Evolutionary conservation across 2,329 filamentous ascomycete genomes (phyloP).

Genomic region (Colletotrichum sp.): DNA sequence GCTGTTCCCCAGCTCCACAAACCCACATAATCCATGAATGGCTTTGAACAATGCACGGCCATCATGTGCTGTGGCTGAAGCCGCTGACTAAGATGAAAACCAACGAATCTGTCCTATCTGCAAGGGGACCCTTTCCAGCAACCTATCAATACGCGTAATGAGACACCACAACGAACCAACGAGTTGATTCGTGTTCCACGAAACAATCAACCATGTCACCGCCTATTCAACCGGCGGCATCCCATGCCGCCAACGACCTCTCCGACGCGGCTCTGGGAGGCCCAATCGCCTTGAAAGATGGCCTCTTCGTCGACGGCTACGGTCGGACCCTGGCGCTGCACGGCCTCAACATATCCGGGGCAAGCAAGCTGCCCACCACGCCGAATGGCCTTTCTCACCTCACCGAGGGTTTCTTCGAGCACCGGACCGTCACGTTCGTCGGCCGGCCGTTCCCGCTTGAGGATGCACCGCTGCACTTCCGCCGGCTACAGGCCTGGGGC

Average conservation of each 20-base stretch:
- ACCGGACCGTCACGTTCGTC: constrained; percentile 41
- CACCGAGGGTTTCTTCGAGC: constrained; percentile 44
- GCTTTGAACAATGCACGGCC: background rate
- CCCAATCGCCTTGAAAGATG: constrained; percentile 30
- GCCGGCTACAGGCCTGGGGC: constrained; percentile 41
- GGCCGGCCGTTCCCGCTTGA: constrained; percentile 42
- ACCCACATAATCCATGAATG: background rate
- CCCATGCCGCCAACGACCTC: constrained; percentile 34
- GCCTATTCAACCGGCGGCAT: background rate
- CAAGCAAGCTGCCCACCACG: constrained; percentile 42
- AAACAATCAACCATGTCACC: background rate
- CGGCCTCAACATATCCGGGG: constrained; percentile 46
- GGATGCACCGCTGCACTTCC: constrained; percentile 43
- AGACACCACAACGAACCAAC: background rate
- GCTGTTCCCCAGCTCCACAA: background rate
- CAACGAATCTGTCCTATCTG: background rate
- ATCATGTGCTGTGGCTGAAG: background rate
- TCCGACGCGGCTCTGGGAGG: constrained; percentile 38
- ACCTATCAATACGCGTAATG: background rate
- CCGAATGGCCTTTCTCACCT: constrained; percentile 43
- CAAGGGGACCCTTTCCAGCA: background rate
- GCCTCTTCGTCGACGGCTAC: constrained; percentile 37
- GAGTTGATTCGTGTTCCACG: background rate
- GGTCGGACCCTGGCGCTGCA: constrained; percentile 43
- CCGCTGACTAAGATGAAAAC: background rate